These are phyloP conservation scores for Blepharisma japonicum DNA, from an alignment of 73 alveolate species.

Conservation along the genomic window DNA sequence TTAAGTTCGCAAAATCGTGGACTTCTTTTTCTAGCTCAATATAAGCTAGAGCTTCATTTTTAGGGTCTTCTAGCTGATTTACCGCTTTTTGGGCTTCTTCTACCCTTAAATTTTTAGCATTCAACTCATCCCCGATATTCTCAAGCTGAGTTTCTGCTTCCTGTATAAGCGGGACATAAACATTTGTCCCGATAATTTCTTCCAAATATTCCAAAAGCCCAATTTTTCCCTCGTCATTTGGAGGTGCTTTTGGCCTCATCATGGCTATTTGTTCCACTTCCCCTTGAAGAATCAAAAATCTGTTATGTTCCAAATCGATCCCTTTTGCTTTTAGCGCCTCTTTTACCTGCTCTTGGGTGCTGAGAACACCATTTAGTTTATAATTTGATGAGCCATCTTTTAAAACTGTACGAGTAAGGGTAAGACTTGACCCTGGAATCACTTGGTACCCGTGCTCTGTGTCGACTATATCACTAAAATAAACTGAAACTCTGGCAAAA, in stretches of 20 bases:
- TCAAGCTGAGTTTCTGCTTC: conserved; percentile 52
- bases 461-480: conserved; percentile 66
- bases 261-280: conserved; percentile 92
- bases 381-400: conserved; percentile 53
- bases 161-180: conserved; percentile 47
- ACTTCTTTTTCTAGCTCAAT: not conserved
- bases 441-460: conserved; percentile 46
- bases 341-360: conserved; percentile 54
- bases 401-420: conserved; percentile 59
- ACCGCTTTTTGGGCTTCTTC: conserved; percentile 20
- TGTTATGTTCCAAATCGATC: conserved; percentile 88
- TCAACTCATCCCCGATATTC: conserved; percentile 53
- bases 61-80: not conserved
- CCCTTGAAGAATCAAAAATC: conserved; percentile 93
- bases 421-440: conserved; percentile 65
- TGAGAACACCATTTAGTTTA: conserved; percentile 53
- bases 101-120: conserved; percentile 5
- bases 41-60: not conserved
- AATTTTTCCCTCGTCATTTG: conserved; percentile 62
- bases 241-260: conserved; percentile 90
- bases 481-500: conserved; percentile 71
- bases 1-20: not conserved
- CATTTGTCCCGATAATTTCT: conserved; percentile 48
- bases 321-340: conserved; percentile 69
- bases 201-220: conserved; percentile 69